phyloP scores from a whole-genome alignment of 1,284 basidiomycete genomes.

The Ceratobasidium theobromae region DNA sequence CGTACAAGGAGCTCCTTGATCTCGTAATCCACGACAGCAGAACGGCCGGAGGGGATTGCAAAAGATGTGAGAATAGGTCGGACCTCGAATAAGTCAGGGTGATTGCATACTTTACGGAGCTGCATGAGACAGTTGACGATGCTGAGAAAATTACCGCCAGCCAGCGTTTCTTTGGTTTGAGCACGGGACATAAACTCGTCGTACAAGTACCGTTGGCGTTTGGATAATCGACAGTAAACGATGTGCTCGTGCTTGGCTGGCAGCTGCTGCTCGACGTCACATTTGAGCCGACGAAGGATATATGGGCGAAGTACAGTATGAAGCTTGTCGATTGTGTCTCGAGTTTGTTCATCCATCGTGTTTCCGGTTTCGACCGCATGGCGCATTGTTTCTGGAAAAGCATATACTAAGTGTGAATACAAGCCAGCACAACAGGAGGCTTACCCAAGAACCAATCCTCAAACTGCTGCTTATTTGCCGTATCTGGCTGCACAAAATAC shows the following conservation, averaged over 20 bases:
- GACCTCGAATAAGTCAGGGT: conserved; percentile 94
- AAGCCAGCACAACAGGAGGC: conserved; percentile 41
- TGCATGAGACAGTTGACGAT: conserved; percentile 99
- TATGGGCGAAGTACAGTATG: conserved; percentile 93
- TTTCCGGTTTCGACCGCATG: conserved; percentile 90
- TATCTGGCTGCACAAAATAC: conserved; percentile 91
- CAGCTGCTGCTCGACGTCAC: conserved; percentile 94
- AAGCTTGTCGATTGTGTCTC: conserved; percentile 85
- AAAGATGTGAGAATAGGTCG: conserved; percentile 93
- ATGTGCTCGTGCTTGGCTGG: conserved; percentile 96
- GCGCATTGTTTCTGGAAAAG: conserved; percentile 77
- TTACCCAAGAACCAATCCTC: conserved; percentile 95
- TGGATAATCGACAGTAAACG: conserved; percentile 88
- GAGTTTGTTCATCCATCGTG: conserved; percentile 77
- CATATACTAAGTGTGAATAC: background rate
- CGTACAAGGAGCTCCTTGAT: conserved; percentile 87
- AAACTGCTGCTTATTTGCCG: conserved; percentile 75
- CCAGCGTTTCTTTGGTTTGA: conserved; percentile 82
- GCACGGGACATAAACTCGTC: conserved; percentile 98
- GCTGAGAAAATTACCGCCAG: conserved; percentile 76
- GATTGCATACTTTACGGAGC: conserved; percentile 91
- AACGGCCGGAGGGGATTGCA: conserved; percentile 66
- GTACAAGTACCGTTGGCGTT: conserved; percentile 94
- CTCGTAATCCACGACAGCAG: conserved; percentile 82
- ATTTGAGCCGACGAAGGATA: conserved; percentile 90